Evolutionary conservation across 2,329 filamentous ascomycete genomes (phyloP).

Genomic region (Sphaceloma murrayae): DNA sequence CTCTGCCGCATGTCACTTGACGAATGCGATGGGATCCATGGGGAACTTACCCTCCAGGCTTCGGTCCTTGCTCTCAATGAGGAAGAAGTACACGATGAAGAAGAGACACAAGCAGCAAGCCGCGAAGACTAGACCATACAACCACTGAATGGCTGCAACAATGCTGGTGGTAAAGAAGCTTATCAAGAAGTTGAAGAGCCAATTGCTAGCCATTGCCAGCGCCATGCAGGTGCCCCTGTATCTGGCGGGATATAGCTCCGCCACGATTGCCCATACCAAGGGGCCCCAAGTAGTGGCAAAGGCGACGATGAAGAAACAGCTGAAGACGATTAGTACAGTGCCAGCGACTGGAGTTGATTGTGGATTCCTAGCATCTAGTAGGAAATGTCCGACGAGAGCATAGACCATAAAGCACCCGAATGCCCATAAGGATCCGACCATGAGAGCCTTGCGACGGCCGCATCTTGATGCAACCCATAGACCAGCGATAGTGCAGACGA

Average conservation of each 20-base stretch:
- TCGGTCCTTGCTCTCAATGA: conserved; percentile 32
- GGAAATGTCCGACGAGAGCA: conserved; percentile 26
- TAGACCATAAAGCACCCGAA: conserved; percentile 55
- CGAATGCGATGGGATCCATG: too few species aligned
- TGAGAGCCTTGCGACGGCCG: conserved; percentile 39
- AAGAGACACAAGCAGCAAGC: conserved; percentile 30
- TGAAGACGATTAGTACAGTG: conserved; percentile 30
- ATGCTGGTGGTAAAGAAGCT: conserved; percentile 33
- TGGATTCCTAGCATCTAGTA: conserved; percentile 22
- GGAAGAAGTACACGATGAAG: conserved; percentile 33
- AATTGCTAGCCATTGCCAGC: conserved; percentile 37
- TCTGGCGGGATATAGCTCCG: conserved; percentile 28
- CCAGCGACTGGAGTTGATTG: conserved; percentile 24
- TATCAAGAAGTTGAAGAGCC: conserved; percentile 36
- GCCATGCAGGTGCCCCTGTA: conserved; percentile 39
- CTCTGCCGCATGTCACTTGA: too few species aligned
- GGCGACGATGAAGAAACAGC: conserved; percentile 30
- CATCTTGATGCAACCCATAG: conserved; percentile 42
- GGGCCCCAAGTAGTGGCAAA: conserved; percentile 31
- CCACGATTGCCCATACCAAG: conserved; percentile 30
- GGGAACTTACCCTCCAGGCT: too few species aligned
- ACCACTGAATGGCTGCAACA: conserved; percentile 31
- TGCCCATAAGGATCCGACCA: conserved; percentile 36
- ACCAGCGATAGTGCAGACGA: conserved; percentile 39
- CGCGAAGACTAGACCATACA: conserved; percentile 35